Evolutionary conservation across 2,329 filamentous ascomycete genomes (phyloP).

Genomic region (Metarhizium brunneum): DNA sequence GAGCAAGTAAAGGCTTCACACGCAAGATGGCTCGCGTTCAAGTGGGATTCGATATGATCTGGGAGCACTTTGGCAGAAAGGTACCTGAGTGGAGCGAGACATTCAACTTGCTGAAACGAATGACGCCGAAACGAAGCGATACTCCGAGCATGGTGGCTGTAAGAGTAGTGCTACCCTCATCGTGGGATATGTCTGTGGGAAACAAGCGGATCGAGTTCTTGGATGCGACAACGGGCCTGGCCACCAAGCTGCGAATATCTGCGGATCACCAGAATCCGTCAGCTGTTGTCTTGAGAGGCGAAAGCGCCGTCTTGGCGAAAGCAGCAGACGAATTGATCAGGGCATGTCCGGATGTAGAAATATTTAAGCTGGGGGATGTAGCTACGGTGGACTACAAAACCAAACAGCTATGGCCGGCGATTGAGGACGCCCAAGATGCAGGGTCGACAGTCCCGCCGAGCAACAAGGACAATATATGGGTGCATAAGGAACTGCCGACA

Average conservation of each 20-base stretch:
- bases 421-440: constrained; percentile 17
- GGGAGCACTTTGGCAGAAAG: constrained; percentile 16
- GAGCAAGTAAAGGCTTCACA: constrained; percentile 13
- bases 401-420: constrained; percentile 26
- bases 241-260: constrained; percentile 22
- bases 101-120: constrained; percentile 27
- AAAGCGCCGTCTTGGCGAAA: constrained; percentile 19
- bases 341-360: constrained; percentile 19
- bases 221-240: constrained; percentile 24
- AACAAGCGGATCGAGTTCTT: constrained; percentile 24
- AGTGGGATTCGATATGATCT: constrained; percentile 24
- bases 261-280: constrained; percentile 21
- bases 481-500: constrained; percentile 22
- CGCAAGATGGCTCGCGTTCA: constrained; percentile 24
- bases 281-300: constrained; percentile 23
- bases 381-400: constrained; percentile 23
- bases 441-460: constrained; percentile 14
- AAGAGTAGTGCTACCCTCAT: constrained; percentile 25
- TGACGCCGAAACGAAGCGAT: constrained; percentile 24
- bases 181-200: constrained; percentile 24
- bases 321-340: constrained; percentile 25
- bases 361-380: constrained; percentile 28
- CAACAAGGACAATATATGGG: constrained; percentile 21
- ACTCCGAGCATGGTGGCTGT: constrained; percentile 25
- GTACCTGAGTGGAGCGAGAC: constrained; percentile 30